Percentiles rank a stretch among this genome's conserved stretches.
phyloP scores from a whole-genome alignment of 768 basidiomycete species.

The Tylopilus rubrobrunneus region DNA sequence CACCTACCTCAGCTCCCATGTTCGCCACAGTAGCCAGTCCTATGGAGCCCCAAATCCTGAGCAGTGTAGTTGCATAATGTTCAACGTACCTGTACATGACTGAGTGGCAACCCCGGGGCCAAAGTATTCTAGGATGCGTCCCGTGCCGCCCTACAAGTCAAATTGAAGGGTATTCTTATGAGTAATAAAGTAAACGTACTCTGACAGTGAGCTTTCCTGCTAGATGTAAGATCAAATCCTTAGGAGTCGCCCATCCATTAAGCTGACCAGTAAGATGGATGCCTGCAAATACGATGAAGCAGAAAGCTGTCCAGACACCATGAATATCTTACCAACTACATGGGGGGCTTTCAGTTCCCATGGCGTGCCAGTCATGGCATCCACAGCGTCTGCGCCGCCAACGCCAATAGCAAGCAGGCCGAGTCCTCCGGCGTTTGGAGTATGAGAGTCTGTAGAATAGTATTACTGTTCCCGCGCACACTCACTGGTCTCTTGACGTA shows the following conservation, averaged over 20 bases:
- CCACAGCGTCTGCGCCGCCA: constrained; percentile 98
- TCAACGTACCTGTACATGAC: constrained; percentile 78
- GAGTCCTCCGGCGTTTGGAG: constrained; percentile 96
- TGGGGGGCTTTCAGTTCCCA: constrained; percentile 96
- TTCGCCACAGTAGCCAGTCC: constrained; percentile 94
- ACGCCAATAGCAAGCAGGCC: constrained; percentile 97
- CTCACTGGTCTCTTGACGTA: constrained; percentile 26
- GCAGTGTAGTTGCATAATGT: background rate
- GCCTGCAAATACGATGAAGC: constrained; percentile 41
- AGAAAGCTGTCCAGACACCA: background rate
- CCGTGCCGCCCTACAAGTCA: constrained; percentile 79
- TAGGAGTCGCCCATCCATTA: constrained; percentile 89
- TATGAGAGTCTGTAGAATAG: constrained; percentile 77
- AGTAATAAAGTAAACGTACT: constrained; percentile 43
- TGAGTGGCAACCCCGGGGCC: constrained; percentile 86
- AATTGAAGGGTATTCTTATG: background rate
- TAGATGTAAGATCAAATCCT: constrained; percentile 92
- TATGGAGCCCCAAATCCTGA: constrained; percentile 22
- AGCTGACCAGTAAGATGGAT: constrained; percentile 86
- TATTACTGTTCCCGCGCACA: background rate
- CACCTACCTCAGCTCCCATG: constrained; percentile 99
- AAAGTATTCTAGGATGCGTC: constrained; percentile 94
- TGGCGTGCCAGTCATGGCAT: constrained; percentile 96
- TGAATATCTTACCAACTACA: constrained; percentile 56
- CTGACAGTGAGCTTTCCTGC: constrained; percentile 92